Evolutionary conservation across 1,284 basidiomycete species (phyloP), one percentile per base, ranked within the genome.

Genomic region (Phlebopus sp.): DNA sequence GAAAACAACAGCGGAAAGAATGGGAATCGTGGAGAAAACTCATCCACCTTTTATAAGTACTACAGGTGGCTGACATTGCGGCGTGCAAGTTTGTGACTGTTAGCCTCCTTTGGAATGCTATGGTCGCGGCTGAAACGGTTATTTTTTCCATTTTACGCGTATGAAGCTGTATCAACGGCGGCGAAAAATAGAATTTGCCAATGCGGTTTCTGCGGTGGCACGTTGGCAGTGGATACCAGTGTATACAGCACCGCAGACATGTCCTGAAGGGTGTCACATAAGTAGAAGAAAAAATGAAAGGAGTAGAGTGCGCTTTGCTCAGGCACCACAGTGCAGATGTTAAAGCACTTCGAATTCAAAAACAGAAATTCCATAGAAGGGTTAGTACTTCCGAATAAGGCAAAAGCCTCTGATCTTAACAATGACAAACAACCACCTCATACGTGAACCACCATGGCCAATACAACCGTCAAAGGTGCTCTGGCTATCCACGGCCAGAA

Each of bases 401-500:
- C 18, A 47, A 50, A 39, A 21, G 43, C 51, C 44, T 56, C 37
- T 39, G 36, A 54, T 47, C 51, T 25, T 61, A 63, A 63, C 41
- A 55, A 25, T 19, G 15, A 46, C 47, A 64, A 63, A 61, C 43
- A 63, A 50, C 37, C n/a, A 25, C n/a, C 27, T 37, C n/a, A 39
- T 37, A 15, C 29, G 13, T 29, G 18, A 42, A 18, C 40, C 25
- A 37, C 39, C 59, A 92, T 93, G 93, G 92, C 92, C 40, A 97
- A 97, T 66, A 92, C 90, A 21, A 97, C 92, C 18, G 78, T 91
- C 54, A 78, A 78, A 45, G 89, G 87, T 19, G 92, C 92, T 23
- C 72, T 78, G 37, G 79, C 87, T 25, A 90, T 99, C 57, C 96
- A 98, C 64, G 96, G 97, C 40, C 90, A 93, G 59, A 96, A 95